Base-by-base conservation (phyloP, 257 asterid species). In the Solanum tarijense region DNA sequence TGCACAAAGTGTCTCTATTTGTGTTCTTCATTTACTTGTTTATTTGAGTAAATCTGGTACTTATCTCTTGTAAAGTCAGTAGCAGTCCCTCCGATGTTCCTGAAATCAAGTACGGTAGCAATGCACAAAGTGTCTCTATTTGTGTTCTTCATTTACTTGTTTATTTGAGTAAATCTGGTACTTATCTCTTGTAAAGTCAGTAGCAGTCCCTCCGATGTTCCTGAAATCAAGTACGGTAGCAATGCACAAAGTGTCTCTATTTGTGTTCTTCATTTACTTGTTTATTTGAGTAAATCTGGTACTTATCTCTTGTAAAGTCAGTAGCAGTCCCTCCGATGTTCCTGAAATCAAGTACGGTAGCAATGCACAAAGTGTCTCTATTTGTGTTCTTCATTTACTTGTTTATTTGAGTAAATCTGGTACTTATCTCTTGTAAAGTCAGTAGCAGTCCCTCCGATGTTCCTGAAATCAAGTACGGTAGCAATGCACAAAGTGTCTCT, bases 51-150 rank as follows among this genome's bases (percentile, higher is more conserved):
- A 27, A 29, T 41, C 83, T 86, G 38, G 23, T 43, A 75, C 13
- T 41, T 21, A 2, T 87, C 79, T 87, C 27, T 86, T 89, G 58
- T 87, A 89, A 91, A 96, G 99, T 93, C 71, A 92, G 92, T 91
- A 96, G 99, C 32, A 31, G 32, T 31, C 32, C 32, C 32, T 31
- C 32, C 32, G 3, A 31, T 31, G 32, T 31, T 31, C 32, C 32
- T 31, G 32, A 31, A 32, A 32, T 32, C 34, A 32, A 32, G 34
- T 32, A 4, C 34, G 34, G 34, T 32, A 32, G 34, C 34, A 32
- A n/a, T 38, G 23, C 34, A n/a, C 23, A 23, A 82, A 29, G 16
- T 66, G 68, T 39, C 73, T 29, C 14, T n/a, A 4, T 8, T 83
- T 55, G 21, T 4, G 4, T 29, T 62, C 18, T 35, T 84, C 58